Evolutionary conservation across 23 red algal genomes (phyloP), one percentile per base, ranked within the genome.

Genomic region (Cyanidioschyzon merolae): DNA sequence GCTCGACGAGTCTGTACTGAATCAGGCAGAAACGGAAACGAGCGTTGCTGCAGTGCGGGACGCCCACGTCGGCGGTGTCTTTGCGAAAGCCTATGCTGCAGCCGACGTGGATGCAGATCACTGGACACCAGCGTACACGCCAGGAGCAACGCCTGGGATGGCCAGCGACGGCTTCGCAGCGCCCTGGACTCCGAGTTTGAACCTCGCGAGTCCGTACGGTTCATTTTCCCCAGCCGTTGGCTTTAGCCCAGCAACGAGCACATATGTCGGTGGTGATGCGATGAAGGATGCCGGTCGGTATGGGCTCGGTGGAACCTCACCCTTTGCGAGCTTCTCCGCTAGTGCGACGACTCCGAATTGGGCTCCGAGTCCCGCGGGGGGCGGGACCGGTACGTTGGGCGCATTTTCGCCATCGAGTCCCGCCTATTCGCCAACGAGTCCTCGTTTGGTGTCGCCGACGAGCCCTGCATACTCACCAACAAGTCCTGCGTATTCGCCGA

Each of bases 401-500:
- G 82, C 57, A 2, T 88, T 80, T 75, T 74, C 85, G 12, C 78
- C 87, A 0, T 80, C 74, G 1, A 74, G 75, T 29, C 75, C 80
- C 63, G 34, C 75, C 3, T 84, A 76, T 38, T 80, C 74, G 38
- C 74, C 75, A 31, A 54, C 80, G 18, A 76, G 74, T 50, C 83
- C 87, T 2, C 76, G 76, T 3, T 79, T 76, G 77, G 57, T 59
- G 1, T 40, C 50, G 38, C 68, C 79, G 17, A 37, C 79, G 31
- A 77, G 50, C 75, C 79, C 84, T 0, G 67, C 79, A 35, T 92
- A 92, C 41, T 92, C 89, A 37, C 89, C 89, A 27, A 85, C 89
- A 39, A 92, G 89, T 59, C 89, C 89, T n/a, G 89, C 83, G n/a
- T 92, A 87, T 75, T 87, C 83, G 40, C 89, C 89, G 7, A 92